Evolutionary conservation across 192 early-diverging fungal genomes (phyloP), one percentile per base, ranked within the genome.

Genomic region (Coemansia sp.): DNA sequence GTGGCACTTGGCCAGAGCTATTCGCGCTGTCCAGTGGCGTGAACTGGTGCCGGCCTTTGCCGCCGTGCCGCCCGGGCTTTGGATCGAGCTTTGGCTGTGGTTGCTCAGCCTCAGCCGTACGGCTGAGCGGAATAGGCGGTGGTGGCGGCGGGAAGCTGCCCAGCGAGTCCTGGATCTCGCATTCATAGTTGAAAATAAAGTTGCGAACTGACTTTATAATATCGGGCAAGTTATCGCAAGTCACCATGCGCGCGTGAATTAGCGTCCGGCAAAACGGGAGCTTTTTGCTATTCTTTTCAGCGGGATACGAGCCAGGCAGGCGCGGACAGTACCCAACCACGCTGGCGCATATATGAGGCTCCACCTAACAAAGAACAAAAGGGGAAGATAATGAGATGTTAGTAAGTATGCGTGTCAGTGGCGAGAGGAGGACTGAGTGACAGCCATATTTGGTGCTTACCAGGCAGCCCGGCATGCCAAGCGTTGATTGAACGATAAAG

Each of bases 221-320:
- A 3, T 67, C 73, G 16, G 81, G 71, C n/a, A 84, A 55, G 9
- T 66, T 64, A 7, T 76, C 71, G 18, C 22, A 43, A 15, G 73
- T 84, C 39, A 84, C 81, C 75, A 76, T 75, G 43, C 72, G 68
- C 22, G 81, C 81, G 46, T 85, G 83, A 0, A 73, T 66, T 13
- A 85, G 40, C 15, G 83, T 85, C 47, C 79, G 83, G 62, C 83
- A 85, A 50, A 78, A 85, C 5, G 78, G 83, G n/a, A 85, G 79
- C 79, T 74, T 80, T 63, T 80, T 78, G 66, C 72, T 61, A 29
- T 65, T 65, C 38, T 62, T 64, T 24, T 84, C 81, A 11, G 39
- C 39, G 4, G 74, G 77, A 36, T 84, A 84, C 44, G 74, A 73
- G 20, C 81, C 81, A 12, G 76, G 73, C 64, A 43, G 62, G 8